Base-by-base conservation (phyloP, 106 monocot species). In the Ottelia alismoides region DNA sequence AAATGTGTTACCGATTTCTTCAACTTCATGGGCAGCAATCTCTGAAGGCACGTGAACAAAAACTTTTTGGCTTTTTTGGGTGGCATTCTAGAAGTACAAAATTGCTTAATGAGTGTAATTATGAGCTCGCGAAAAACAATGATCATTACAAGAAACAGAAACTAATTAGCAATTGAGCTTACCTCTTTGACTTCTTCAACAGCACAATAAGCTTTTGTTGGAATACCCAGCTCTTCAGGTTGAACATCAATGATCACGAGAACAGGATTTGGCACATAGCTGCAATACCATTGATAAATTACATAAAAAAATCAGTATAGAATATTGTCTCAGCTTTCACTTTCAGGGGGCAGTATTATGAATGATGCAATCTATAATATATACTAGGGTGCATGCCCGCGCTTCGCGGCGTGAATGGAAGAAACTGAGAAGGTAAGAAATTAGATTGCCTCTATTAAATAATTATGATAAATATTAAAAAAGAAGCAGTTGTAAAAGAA, bases 11-110 rank as follows among this genome's bases (percentile, higher is more conserved):
- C 98, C 98, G 52, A 98, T 98, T 75, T 98, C 98, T 58, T 98
- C 98, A 55, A 98, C 98, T 73, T 98, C 98, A 75, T 98, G 98
- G 24, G 98, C 98, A 73, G 98, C 98, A 75, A 98, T 98, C 77
- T 98, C 90, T 47, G 98, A 90, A 67, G 79, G 85, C 23, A 98
- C 91, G 31, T 98, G 98, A 22, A 98, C 90, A 79, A 98, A 98
- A 11, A 98, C 80, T 72, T 86, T 98, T 46, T 92, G 91, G 47
- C 85, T 85, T 75, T 92, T 92, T 49, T 92, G 91, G n/a, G 91
- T 92, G 17, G 98, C 98, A 75, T 98, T 90, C 98, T 98, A n/a
- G 70, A 30, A 68, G 62, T 1, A 47, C 29, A 22, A 30, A 14
- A 24, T 30, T 43, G 16, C 16, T 43, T 7, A 43, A 16, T 7